Evolutionary conservation across 345 rosid genomes (phyloP), one percentile per base, ranked within the genome.

Genomic region (Ricinus communis): DNA sequence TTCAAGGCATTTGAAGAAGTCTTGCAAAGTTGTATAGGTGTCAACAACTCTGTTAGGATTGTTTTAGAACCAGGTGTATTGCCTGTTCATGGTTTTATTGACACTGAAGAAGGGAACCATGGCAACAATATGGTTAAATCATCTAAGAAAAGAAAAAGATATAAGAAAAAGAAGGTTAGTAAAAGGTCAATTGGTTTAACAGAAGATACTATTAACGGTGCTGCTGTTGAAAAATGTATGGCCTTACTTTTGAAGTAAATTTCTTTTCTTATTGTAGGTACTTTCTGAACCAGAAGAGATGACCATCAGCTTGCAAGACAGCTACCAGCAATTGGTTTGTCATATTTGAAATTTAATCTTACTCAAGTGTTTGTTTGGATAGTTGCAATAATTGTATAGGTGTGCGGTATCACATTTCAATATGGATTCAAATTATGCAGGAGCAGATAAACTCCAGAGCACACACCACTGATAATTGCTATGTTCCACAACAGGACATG

Each of bases 401-500:
- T 59, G 53, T 18, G 19, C 51, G 21, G 36, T 49, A 49, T 36
- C 59, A 16, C 18, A 60, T 46, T 36, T 45, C 45, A 11, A 50
- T 77, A 47, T 33, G 38, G 38, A 33, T 33, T 33, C 6, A 6
- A 33, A 33, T 2, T 33, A 33, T 6, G 38, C 38, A 33, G 38
- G 38, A 33, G 38, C 38, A 33, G 38, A 33, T 33, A 33, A 33
- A 33, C 38, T 33, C 38, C 38, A 33, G 38, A 33, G 38, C 38
- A 33, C 38, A 33, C 2, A 33, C 41, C 22, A 72, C 74, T 66
- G 82, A 77, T 40, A 74, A 82, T 58, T 76, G 79, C 79, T 83
- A 84, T 68, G 71, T 78, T 76, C 80, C 88, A 55, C 88, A 78
- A 57, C 81, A 73, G 76, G 83, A 76, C 68, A 72, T 79, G 74